A percentile compares a stretch with the other conserved stretches of the same genome.
Evolutionary conservation across 1,139 yeast genomes (phyloP).

Genomic region (Eremothecium gossypii): DNA sequence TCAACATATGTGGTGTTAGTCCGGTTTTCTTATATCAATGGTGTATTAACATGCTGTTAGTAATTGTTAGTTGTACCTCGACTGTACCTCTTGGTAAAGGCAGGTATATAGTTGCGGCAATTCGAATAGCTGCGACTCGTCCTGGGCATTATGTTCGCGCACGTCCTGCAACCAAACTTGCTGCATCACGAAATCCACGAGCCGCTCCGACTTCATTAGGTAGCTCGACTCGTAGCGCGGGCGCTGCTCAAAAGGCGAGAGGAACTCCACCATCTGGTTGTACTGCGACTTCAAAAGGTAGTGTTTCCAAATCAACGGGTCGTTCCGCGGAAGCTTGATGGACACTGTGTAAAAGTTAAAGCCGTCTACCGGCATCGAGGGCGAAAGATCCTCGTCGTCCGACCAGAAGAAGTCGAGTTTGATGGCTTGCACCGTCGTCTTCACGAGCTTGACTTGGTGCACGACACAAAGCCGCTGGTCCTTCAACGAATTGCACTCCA

Average conservation of each 20-base stretch:
- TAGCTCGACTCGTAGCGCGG: constrained; percentile 4
- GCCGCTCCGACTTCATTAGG: constrained; percentile 2
- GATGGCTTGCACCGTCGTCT: constrained; percentile 1
- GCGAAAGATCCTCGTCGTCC: constrained; percentile 2
- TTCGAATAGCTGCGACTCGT: constrained; percentile 1
- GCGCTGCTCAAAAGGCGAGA: constrained; percentile 1
- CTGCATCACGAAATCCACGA: constrained; percentile 2
- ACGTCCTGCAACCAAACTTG: constrained; percentile 3
- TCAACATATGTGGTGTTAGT: too few relatives aligned
- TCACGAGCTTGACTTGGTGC: constrained; percentile 2
- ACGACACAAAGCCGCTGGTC: constrained; percentile 3
- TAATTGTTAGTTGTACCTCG: constrained; percentile 2
- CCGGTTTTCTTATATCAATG: too few relatives aligned
- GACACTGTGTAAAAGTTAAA: constrained; percentile 5
- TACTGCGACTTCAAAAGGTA: constrained; percentile 4
- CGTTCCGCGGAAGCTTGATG: constrained; percentile 6
- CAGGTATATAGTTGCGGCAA: constrained; percentile 1
- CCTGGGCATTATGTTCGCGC: not conserved
- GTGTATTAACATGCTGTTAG: not conserved
- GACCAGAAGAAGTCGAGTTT: constrained; percentile 3
- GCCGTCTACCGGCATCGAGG: constrained; percentile 1
- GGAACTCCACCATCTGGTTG: constrained; percentile 2
- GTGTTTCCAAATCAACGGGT: constrained; percentile 7
- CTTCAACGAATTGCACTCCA: constrained; percentile 1
- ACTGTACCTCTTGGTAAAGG: constrained; percentile 2